Evolutionary conservation across 257 asterid species (phyloP).

Genomic region (Primulina eburnea): DNA sequence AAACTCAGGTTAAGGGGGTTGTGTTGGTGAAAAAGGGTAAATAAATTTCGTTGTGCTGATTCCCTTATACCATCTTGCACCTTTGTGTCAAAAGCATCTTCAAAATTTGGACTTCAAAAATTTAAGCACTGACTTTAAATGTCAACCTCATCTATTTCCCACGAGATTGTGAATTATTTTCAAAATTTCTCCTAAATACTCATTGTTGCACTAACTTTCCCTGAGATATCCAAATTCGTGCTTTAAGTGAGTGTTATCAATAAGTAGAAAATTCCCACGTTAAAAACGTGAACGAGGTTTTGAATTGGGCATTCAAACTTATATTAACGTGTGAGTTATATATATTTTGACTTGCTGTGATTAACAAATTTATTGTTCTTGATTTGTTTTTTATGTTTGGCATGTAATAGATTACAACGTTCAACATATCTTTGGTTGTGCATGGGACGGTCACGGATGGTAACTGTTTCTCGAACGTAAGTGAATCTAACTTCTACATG

Average conservation of each 20-base stretch:
- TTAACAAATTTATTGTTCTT: slow-evolving; percentile 13
- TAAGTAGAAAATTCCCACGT: too few species aligned
- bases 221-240: too few species aligned
- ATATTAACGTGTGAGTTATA: not conserved
- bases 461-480: slow-evolving; percentile 51
- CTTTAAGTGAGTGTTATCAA: too few species aligned
- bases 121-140: not conserved
- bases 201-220: not conserved
- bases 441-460: slow-evolving; percentile 77
- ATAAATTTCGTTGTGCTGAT: not conserved
- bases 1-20: not conserved
- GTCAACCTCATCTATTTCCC: not conserved
- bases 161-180: not conserved
- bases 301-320: too few species aligned
- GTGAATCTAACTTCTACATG: slow-evolving; percentile 22
- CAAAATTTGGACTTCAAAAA: not conserved
- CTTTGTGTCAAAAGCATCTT: not conserved
- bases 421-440: slow-evolving; percentile 85
- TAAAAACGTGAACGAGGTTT: too few species aligned
- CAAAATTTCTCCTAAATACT: not conserved
- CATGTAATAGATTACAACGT: slow-evolving; percentile 52
- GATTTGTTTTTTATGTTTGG: slow-evolving; percentile 9
- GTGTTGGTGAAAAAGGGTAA: not conserved
- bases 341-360: not conserved
- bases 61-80: too few species aligned